Conservation (phyloP, 1,284 basidiomycete genomes). For the Pyrrhoderma lamaoense region DNA sequence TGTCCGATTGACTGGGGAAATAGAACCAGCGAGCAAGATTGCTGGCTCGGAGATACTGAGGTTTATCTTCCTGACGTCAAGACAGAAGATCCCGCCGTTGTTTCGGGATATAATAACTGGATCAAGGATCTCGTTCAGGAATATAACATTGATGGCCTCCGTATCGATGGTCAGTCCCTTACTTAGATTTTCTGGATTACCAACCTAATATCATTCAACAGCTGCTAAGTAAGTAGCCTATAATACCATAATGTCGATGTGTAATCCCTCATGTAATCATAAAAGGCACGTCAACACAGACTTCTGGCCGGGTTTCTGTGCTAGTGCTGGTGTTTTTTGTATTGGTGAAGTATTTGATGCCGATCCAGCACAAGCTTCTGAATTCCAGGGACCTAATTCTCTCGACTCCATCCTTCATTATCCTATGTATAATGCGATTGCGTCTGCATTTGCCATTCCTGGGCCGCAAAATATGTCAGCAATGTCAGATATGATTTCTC, state of each 20-base stretch:
- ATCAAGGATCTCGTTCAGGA: constrained; percentile 53
- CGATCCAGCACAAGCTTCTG: constrained; percentile 36
- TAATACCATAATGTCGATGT: neutral
- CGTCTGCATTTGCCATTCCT: constrained; percentile 54
- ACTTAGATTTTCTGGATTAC: neutral
- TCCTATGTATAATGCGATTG: constrained; percentile 63
- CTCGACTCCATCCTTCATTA: constrained; percentile 66
- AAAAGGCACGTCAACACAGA: constrained; percentile 52
- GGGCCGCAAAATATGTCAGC: constrained; percentile 56
- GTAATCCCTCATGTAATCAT: constrained; percentile 3
- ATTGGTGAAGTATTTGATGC: constrained; percentile 72
- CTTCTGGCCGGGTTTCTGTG: constrained; percentile 68
- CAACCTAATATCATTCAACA: constrained; percentile 4
- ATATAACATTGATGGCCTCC: constrained; percentile 62
- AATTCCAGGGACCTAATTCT: constrained; percentile 43
- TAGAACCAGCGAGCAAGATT: constrained; percentile 56
- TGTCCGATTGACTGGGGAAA: constrained; percentile 62
- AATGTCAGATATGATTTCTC: constrained; percentile 44
- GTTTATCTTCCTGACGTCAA: constrained; percentile 68
- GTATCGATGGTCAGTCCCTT: constrained; percentile 54
- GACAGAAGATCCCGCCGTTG: constrained; percentile 56
- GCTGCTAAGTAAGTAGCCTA: constrained; percentile 57
- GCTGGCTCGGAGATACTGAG: constrained; percentile 68
- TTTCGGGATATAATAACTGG: constrained; percentile 52
- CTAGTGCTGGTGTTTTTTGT: constrained; percentile 70